Evolutionary conservation across 176 grass and related monocot genomes (phyloP).

Genomic region (Chloris gayana): DNA sequence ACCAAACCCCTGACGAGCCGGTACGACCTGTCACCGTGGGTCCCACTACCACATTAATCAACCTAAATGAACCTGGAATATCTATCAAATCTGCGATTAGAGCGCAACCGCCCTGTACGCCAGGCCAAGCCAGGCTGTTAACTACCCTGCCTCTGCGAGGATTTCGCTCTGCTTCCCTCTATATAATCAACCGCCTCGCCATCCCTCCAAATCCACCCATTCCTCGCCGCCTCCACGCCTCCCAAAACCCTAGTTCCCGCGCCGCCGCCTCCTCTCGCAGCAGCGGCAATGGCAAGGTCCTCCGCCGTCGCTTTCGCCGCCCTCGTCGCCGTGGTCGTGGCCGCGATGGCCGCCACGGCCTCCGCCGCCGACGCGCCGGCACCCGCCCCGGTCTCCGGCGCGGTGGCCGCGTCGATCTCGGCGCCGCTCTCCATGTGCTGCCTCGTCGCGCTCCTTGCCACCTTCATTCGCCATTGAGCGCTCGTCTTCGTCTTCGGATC

Average conservation of each 20-base stretch:
- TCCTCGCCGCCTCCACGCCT: background rate
- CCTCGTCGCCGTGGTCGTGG: background rate
- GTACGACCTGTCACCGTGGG: background rate
- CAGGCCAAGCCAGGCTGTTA: conserved; percentile 37
- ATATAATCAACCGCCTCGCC: background rate
- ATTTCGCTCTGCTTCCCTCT: background rate
- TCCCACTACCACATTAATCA: background rate
- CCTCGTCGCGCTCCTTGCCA: conserved; percentile 43
- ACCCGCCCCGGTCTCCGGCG: conserved; percentile 34
- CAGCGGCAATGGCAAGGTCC: conserved; percentile 46
- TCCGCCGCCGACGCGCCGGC: conserved; percentile 50
- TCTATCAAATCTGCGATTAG: background rate
- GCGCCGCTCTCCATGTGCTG: conserved; percentile 42
- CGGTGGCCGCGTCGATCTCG: conserved; percentile 34
- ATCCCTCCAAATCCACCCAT: background rate
- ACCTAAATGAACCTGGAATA: background rate
- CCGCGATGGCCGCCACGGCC: conserved; percentile 14
- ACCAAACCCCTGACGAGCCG: conserved; percentile 2
- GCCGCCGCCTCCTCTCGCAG: background rate
- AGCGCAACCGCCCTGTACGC: background rate
- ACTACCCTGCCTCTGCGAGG: background rate
- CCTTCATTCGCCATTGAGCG: conserved; percentile 42
- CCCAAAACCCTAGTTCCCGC: conserved; percentile 23
- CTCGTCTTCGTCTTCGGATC: background rate
- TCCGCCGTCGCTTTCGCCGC: conserved; percentile 8